Evolutionary conservation across 768 basidiomycete genomes (phyloP), one percentile per base, ranked within the genome.

Genomic region (Cystofilobasidium macerans): DNA sequence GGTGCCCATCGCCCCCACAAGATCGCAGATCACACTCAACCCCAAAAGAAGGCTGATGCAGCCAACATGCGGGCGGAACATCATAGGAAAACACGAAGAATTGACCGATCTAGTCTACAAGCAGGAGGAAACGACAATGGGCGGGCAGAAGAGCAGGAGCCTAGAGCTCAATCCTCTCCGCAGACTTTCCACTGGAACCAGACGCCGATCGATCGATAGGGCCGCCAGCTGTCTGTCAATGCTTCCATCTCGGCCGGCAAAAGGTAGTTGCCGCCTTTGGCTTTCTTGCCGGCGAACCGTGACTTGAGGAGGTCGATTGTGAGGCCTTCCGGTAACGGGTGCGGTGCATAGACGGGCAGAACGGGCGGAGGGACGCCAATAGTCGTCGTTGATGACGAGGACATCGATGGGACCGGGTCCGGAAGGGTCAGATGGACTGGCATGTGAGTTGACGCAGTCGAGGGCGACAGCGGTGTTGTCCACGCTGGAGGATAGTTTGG

Each of bases 221-320:
- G 90, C 70, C 78, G 82, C 90, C 90, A 93, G 33, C 77, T 71
- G 59, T 82, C 82, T 3, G 89, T 88, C 67, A 93, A 75, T 30
- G 79, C 81, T 67, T 85, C 82, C 89, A 91, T 90, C 76, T 93
- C 88, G 57, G 82, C 77, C 8, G 88, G 87, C 2, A 87, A 87
- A 69, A 92, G 78, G 67, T 77, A 90, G 73, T 28, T 83, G 83
- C 9, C 85, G 85, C 86, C 88, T 72, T 83, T 77, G 76, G 85
- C 85, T 67, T 83, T 85, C 79, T 86, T 87, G 48, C 84, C 82
- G 45, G 80, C 78, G 61, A 87, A 72, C 60, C 88, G 79, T 67
- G 78, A 80, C 75, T 84, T 84, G 57, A 89, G 77, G 13, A 78
- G 73, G 0, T 80, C 75, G 18, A 83, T 77, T 30, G 82, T 83